Conservation (phyloP, 345 rosid genomes). For the Combretum micranthum region DNA sequence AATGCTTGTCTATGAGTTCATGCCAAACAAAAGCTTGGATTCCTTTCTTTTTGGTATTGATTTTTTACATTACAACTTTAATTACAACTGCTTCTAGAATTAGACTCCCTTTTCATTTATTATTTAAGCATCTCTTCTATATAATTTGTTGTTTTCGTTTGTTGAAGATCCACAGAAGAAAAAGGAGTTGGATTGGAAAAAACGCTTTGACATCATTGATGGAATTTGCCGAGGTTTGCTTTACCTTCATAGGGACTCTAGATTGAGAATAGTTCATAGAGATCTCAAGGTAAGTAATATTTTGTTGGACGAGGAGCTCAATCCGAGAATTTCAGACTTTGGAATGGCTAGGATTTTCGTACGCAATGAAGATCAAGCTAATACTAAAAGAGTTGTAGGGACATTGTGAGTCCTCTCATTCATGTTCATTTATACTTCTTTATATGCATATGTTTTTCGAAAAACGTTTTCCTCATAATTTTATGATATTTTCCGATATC, state of each 20-base stretch:
- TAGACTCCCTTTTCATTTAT: too few relatives aligned
- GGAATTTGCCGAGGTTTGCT: conserved; percentile 17
- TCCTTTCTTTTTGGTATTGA: conserved; percentile 13
- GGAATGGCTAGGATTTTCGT: conserved; percentile 31
- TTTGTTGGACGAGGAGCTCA: conserved; percentile 18
- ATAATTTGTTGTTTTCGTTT: not conserved
- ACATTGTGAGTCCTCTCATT: conserved; percentile 15
- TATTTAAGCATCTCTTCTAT: too few relatives aligned
- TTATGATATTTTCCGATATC: too few relatives aligned
- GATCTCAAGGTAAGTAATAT: conserved; percentile 37
- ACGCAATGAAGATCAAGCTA: conserved; percentile 16
- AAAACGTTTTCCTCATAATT: not conserved
- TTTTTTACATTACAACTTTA: too few relatives aligned
- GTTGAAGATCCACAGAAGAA: conserved; percentile 3
- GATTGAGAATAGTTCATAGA: conserved; percentile 15
- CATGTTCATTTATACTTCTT: not conserved
- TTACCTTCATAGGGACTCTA: conserved; percentile 24
- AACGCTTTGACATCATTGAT: conserved; percentile 12
- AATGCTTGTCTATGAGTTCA: conserved; percentile 2
- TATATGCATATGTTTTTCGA: not conserved
- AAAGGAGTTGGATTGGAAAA: conserved; percentile 7
- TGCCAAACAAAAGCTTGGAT: conserved; percentile 26
- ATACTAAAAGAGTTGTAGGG: conserved; percentile 20
- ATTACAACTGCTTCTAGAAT: too few relatives aligned
- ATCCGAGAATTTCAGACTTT: conserved; percentile 28